Percentiles rank a stretch among this genome's conserved stretches.
These are phyloP conservation scores for Arthroderma sp. DNA, from an alignment of 2,329 filamentous ascomycete species.

Conservation along the genomic window DNA sequence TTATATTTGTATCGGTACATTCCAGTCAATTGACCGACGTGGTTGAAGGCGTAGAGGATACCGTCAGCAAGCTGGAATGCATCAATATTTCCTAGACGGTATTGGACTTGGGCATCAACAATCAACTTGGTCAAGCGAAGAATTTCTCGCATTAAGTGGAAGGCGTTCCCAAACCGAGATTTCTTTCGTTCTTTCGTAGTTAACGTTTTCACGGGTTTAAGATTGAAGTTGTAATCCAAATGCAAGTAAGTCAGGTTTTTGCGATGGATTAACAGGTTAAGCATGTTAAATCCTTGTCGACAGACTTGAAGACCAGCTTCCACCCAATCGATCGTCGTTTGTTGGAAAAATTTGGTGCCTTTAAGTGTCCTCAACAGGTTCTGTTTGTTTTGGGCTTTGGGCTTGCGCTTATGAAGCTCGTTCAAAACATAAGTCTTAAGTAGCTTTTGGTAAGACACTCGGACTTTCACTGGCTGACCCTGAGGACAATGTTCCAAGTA, in stretches of 20 bases:
- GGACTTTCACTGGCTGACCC: slow-evolving; percentile 87
- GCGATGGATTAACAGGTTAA: slow-evolving; percentile 91
- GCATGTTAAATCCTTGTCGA: slow-evolving; percentile 97
- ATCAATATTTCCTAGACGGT: slow-evolving; percentile 93
- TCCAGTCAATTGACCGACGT: slow-evolving; percentile 92
- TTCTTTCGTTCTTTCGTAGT: slow-evolving; percentile 99
- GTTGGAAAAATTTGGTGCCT: slow-evolving; percentile 98
- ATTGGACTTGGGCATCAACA: slow-evolving; percentile 96
- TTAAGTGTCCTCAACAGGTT: slow-evolving; percentile 81
- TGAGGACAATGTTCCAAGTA: slow-evolving; percentile 91
- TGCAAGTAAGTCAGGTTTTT: slow-evolving; percentile 98
- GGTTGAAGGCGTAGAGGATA: slow-evolving; percentile 98
- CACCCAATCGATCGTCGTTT: slow-evolving; percentile 98
- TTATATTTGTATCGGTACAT: slow-evolving; percentile 99
- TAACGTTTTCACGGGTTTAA: slow-evolving; percentile 96
- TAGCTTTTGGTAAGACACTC: slow-evolving; percentile 96
- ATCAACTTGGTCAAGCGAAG: slow-evolving; percentile 91
- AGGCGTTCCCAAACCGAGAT: slow-evolving; percentile 96
- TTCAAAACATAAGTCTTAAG: slow-evolving; percentile 94
- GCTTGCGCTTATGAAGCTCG: slow-evolving; percentile 87
- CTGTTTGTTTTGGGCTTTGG: slow-evolving; percentile 92
- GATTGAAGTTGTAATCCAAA: slow-evolving; percentile 98
- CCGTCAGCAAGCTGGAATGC: slow-evolving; percentile 97
- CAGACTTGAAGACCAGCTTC: slow-evolving; percentile 97
- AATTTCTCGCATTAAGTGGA: slow-evolving; percentile 98